Percentiles rank a stretch among this genome's conserved stretches.
These are phyloP conservation scores for Trametes punicea DNA, from an alignment of 768 basidiomycete species.

Conservation along the genomic window DNA sequence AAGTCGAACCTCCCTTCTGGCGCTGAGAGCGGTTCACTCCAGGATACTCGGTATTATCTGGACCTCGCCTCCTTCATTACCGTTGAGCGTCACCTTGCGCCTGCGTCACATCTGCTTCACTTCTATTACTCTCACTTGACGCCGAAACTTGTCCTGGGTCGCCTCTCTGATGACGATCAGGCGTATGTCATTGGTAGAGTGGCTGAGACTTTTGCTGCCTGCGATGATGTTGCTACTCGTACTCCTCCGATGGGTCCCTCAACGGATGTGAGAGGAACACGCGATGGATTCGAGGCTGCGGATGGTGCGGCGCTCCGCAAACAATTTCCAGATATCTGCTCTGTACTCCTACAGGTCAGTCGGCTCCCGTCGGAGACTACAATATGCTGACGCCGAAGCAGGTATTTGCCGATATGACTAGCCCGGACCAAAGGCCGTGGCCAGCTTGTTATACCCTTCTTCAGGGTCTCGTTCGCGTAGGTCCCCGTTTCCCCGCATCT, in stretches of 20 bases:
- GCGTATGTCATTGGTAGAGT: conserved; percentile 44
- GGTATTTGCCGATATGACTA: conserved; percentile 33
- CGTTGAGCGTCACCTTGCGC: conserved; percentile 39
- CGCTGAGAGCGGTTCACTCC: conserved; percentile 33
- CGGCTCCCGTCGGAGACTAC: not conserved
- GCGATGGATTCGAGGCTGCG: conserved; percentile 20
- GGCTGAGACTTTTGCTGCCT: conserved; percentile 41
- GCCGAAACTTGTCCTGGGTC: conserved; percentile 46
- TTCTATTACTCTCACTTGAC: conserved; percentile 47
- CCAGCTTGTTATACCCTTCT: conserved; percentile 42
- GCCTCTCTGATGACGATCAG: conserved; percentile 42
- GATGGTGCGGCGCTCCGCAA: conserved; percentile 37
- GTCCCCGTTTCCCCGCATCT: not conserved
- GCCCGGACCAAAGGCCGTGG: conserved; percentile 31
- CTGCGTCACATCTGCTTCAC: conserved; percentile 46
- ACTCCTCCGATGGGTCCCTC: conserved; percentile 5
- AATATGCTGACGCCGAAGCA: conserved; percentile 8
- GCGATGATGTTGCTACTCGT: conserved; percentile 26
- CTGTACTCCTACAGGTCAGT: conserved; percentile 47
- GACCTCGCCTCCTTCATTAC: conserved; percentile 44
- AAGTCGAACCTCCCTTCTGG: conserved; percentile 29
- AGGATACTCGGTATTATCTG: conserved; percentile 41
- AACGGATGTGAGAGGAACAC: not conserved
- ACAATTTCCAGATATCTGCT: conserved; percentile 49
- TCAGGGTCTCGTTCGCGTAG: conserved; percentile 41